These are phyloP conservation scores for Russula brevipes DNA, from an alignment of 768 basidiomycete species.

Conservation along the genomic window DNA sequence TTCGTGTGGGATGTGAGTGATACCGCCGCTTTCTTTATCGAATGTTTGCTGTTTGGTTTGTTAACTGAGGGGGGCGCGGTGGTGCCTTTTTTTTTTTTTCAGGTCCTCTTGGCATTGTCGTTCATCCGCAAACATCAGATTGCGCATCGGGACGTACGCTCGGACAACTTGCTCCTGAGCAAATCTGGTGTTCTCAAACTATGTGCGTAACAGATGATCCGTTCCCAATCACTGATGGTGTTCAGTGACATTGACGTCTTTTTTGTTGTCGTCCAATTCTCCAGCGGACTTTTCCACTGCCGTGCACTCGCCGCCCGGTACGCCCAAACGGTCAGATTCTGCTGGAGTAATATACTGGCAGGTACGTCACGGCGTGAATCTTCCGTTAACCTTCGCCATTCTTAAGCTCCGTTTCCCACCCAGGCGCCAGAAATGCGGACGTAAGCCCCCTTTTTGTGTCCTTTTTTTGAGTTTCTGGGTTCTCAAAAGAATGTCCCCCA, in stretches of 20 bases:
- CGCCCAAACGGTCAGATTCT: slow-evolving; percentile 48
- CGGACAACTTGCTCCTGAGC: slow-evolving; percentile 76
- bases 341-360: slow-evolving; percentile 82
- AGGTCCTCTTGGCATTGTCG: slow-evolving; percentile 63
- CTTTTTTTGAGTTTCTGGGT: neutral
- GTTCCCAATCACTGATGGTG: neutral
- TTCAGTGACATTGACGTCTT: neutral
- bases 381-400: too few species aligned
- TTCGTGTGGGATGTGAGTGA: slow-evolving; percentile 71
- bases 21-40: neutral
- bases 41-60: neutral
- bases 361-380: slow-evolving; percentile 33
- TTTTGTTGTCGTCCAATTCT: neutral
- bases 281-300: slow-evolving; percentile 77
- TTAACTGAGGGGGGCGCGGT: neutral
- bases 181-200: slow-evolving; percentile 66
- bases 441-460: slow-evolving; percentile 38
- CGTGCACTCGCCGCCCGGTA: slow-evolving; percentile 49
- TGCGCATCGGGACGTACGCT: slow-evolving; percentile 79
- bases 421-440: slow-evolving; percentile 70
- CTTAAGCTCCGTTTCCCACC: neutral
- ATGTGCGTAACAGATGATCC: slow-evolving; percentile 36
- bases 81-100: neutral
- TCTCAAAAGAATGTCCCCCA: neutral
- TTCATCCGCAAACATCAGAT: slow-evolving; percentile 62